These are phyloP conservation scores for Colletotrichum sp. DNA, from an alignment of 2,329 filamentous ascomycete genomes.

Conservation along the genomic window DNA sequence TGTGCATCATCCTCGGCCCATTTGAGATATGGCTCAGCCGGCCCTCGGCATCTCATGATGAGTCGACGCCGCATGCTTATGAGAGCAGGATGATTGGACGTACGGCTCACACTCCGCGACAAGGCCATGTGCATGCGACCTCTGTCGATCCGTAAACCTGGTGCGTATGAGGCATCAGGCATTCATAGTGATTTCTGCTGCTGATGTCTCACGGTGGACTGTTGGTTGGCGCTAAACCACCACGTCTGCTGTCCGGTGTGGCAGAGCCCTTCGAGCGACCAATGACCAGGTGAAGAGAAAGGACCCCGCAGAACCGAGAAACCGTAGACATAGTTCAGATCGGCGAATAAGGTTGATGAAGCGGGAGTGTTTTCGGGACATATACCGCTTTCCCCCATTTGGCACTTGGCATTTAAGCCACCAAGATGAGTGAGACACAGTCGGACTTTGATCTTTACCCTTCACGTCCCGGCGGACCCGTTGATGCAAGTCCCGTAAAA, in stretches of 20 bases:
- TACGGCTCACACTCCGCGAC: not conserved
- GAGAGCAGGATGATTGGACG: not conserved
- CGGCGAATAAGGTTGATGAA: not conserved
- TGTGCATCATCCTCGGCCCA: not conserved
- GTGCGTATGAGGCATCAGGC: not conserved
- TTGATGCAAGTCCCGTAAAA: not conserved
- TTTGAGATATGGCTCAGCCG: not conserved
- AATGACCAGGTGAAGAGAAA: not conserved
- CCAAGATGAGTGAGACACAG: not conserved
- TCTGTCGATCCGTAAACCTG: not conserved
- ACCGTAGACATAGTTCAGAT: not conserved
- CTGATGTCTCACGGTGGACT: not conserved
- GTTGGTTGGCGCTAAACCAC: not conserved
- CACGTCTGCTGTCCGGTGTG: not conserved
- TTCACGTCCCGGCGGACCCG: not conserved
- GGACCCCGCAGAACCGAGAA: not conserved
- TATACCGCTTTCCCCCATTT: not conserved
- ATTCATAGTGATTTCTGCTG: not conserved
- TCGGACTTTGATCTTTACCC: not conserved
- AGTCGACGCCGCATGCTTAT: not conserved
- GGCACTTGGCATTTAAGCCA: not conserved
- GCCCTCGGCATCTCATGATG: not conserved
- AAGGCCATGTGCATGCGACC: not conserved
- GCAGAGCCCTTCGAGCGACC: not conserved
- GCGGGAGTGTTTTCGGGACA: not conserved